A percentile compares a stretch with the other conserved stretches of the same genome.
Evolutionary conservation across 2,329 filamentous ascomycete genomes (phyloP).

Genomic region (Aspergillus sp.): DNA sequence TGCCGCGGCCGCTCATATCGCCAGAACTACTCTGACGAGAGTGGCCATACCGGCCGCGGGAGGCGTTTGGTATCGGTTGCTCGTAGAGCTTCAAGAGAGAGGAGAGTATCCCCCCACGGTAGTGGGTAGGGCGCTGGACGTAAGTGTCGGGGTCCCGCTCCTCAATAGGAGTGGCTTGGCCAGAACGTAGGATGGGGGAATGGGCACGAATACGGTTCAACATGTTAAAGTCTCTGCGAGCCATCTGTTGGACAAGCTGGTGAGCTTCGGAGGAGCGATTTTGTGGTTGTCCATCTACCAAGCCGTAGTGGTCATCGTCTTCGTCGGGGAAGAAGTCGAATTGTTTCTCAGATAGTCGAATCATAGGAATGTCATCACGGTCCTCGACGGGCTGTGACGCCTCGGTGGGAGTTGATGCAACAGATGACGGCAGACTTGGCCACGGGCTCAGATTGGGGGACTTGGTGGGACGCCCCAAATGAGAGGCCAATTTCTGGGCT

Average conservation of each 20-base stretch:
- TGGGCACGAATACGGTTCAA: constrained; percentile 34
- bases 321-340: constrained; percentile 31
- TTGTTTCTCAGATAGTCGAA: constrained; percentile 34
- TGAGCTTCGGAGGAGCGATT: constrained; percentile 33
- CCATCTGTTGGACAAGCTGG: constrained; percentile 38
- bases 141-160: constrained; percentile 59
- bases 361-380: constrained; percentile 38
- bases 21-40: constrained; percentile 33
- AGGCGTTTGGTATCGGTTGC: constrained; percentile 41
- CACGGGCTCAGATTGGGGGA: constrained; percentile 30
- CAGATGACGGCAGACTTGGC: constrained; percentile 29
- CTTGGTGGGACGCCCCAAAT: constrained; percentile 32
- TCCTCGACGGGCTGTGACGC: constrained; percentile 26
- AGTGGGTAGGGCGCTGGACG: constrained; percentile 65
- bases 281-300: constrained; percentile 28
- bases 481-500: constrained; percentile 35
- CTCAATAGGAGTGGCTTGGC: constrained; percentile 33
- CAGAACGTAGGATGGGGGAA: constrained; percentile 34
- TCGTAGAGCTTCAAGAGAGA: constrained; percentile 71
- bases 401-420: constrained; percentile 31
- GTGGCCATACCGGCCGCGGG: constrained; percentile 28
- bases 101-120: constrained; percentile 71
- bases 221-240: constrained; percentile 33
- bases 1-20: constrained; percentile 29
- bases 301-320: constrained; percentile 34